Evolutionary conservation across 768 basidiomycete genomes (phyloP).

Genomic region (Pleurotus citrinopileatus): DNA sequence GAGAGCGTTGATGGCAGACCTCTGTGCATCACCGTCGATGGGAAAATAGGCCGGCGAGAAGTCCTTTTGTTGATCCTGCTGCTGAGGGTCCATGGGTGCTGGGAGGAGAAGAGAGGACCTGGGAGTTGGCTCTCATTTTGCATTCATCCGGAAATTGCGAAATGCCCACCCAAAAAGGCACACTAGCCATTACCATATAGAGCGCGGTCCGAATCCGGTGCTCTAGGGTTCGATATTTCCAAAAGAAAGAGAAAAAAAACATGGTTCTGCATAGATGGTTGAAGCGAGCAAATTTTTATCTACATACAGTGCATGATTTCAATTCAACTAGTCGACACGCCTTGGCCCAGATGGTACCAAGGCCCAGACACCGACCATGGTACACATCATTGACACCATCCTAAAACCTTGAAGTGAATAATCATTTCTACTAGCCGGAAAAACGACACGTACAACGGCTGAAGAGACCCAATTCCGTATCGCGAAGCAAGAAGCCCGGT

Average conservation of each 20-base stretch:
- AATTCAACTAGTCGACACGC: constrained; percentile 13
- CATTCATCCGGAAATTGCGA: not conserved
- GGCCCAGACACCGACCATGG: constrained; percentile 21
- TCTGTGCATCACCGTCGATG: constrained; percentile 2
- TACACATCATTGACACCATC: constrained; percentile 22
- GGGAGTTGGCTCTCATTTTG: no score
- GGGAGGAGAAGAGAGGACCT: not conserved
- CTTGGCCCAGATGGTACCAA: constrained; percentile 19
- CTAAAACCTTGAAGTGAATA: constrained; percentile 3
- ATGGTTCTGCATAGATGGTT: not conserved
- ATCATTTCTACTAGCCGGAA: not conserved
- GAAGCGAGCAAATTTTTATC: not conserved
- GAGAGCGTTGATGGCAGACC: not conserved
- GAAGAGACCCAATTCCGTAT: constrained; percentile 42
- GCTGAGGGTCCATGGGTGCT: constrained; percentile 10
- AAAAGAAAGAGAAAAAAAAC: not conserved
- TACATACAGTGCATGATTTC: not conserved
- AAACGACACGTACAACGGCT: constrained; percentile 40
- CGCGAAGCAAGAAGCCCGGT: constrained; percentile 40
- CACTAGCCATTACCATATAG: not conserved
- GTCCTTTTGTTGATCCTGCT: constrained; percentile 13
- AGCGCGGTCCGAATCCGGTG: not conserved
- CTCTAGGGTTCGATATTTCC: constrained; percentile 3
- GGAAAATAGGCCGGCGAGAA: constrained; percentile 11
- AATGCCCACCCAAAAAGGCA: constrained; percentile 1